Evolutionary conservation across 306 rosid genomes (phyloP).

Genomic region (Aeschynomene evenia): DNA sequence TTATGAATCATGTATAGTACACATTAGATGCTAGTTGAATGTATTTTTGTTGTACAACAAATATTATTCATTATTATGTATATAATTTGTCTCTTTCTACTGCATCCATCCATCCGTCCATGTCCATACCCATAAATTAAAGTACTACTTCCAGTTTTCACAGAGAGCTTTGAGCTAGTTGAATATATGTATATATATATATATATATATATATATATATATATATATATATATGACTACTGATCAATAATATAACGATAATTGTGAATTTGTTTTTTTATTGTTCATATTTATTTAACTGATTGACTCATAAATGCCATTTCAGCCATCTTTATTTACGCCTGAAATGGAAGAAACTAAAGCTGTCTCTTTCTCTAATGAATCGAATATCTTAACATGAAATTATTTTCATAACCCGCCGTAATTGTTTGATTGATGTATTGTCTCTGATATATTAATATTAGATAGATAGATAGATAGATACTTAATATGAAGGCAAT

Average conservation of each 20-base stretch:
- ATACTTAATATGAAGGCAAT: not conserved
- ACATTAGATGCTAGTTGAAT: too few relatives aligned
- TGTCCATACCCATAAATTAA: not conserved
- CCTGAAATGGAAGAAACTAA: not conserved
- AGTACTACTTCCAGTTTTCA: slow-evolving; percentile 10
- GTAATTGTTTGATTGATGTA: not conserved
- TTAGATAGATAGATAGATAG: slow-evolving; percentile 1
- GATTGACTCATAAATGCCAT: not conserved
- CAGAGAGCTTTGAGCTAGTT: slow-evolving; percentile 1
- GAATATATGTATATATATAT: too few relatives aligned
- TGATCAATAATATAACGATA: slow-evolving; percentile 1
- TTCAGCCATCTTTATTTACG: too few relatives aligned
- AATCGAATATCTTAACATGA: not conserved
- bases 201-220: too few relatives aligned
- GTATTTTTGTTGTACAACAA: too few relatives aligned
- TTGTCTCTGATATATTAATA: not conserved
- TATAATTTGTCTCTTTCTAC: slow-evolving; percentile 17
- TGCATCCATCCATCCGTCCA: slow-evolving; percentile 5
- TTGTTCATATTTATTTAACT: not conserved
- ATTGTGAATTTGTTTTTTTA: not conserved
- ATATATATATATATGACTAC: too few relatives aligned
- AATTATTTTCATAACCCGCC: not conserved
- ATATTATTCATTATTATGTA: too few relatives aligned
- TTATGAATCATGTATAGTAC: too few relatives aligned
- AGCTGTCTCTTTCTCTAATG: not conserved